Evolutionary conservation across 2,329 filamentous ascomycete genomes (phyloP).

Genomic region (Colletotrichum lupini): DNA sequence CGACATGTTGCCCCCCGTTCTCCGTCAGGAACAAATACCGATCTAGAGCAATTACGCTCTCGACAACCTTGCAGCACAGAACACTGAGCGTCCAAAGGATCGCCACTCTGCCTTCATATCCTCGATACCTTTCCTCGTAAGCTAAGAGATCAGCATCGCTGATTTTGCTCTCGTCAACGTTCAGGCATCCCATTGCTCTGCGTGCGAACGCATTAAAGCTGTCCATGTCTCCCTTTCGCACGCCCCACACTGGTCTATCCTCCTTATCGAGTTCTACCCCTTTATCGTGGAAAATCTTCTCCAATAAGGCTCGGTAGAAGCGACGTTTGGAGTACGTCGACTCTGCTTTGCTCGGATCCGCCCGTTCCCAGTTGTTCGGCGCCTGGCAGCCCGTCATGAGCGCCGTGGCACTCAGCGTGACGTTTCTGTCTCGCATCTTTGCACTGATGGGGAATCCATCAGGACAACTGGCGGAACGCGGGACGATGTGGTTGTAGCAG

Average conservation of each 20-base stretch:
- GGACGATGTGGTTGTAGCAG: slow-evolving; percentile 48
- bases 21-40: slow-evolving; percentile 45
- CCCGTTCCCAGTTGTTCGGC: slow-evolving; percentile 46
- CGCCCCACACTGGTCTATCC: slow-evolving; percentile 43
- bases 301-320: slow-evolving; percentile 42
- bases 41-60: slow-evolving; percentile 46
- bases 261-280: slow-evolving; percentile 27
- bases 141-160: slow-evolving; percentile 36
- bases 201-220: slow-evolving; percentile 41
- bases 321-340: slow-evolving; percentile 42
- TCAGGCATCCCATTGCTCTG: slow-evolving; percentile 41
- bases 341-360: slow-evolving; percentile 27
- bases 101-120: slow-evolving; percentile 41
- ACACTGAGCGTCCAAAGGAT: slow-evolving; percentile 47
- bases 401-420: slow-evolving; percentile 44
- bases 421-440: slow-evolving; percentile 36
- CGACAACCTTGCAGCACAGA: slow-evolving; percentile 46
- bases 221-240: slow-evolving; percentile 42
- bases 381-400: slow-evolving; percentile 48
- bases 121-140: slow-evolving; percentile 41
- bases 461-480: slow-evolving; percentile 48
- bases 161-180: slow-evolving; percentile 34
- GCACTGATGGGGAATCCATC: slow-evolving; percentile 52
- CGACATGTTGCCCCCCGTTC: slow-evolving; percentile 36
- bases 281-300: slow-evolving; percentile 43